Conservation (phyloP, 805 yeast genomes). For the Blastobotrys chiropterorum region DNA sequence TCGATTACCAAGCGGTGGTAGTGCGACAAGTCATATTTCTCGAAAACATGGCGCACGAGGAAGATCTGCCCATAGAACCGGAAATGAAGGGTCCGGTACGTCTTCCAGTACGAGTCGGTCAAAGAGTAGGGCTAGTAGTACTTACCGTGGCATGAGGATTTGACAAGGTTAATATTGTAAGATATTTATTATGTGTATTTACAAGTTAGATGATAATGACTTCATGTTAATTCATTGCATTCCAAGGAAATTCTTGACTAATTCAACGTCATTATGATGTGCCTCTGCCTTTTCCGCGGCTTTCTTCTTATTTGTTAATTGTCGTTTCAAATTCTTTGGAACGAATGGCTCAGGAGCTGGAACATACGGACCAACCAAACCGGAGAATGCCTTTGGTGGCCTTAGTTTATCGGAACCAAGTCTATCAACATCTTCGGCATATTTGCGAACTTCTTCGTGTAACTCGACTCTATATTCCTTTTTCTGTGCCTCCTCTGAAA, state of each 20-base stretch:
- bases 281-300: constrained; percentile 28
- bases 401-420: constrained; percentile 62
- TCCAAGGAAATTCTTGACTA: constrained; percentile 38
- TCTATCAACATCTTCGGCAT: constrained; percentile 45
- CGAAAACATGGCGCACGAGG: neutral
- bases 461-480: constrained; percentile 29
- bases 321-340: constrained; percentile 43
- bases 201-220: constrained; percentile 4
- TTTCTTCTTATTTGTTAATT: constrained; percentile 41
- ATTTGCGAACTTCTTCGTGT: constrained; percentile 44
- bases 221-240: constrained; percentile 2
- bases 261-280: constrained; percentile 27
- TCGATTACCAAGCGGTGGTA: neutral
- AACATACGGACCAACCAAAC: constrained; percentile 53
- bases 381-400: constrained; percentile 70
- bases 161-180: neutral
- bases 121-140: neutral
- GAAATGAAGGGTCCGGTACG: neutral
- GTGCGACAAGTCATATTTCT: constrained; percentile 15
- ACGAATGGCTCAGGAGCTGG: constrained; percentile 62
- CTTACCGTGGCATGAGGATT: constrained; percentile 1
- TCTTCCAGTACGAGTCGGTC: neutral
- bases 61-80: neutral
- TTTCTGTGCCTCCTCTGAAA: constrained; percentile 32
- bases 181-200: constrained; percentile 13